Conservation (phyloP, 2,329 filamentous ascomycete species). For the Colletotrichum sp. region DNA sequence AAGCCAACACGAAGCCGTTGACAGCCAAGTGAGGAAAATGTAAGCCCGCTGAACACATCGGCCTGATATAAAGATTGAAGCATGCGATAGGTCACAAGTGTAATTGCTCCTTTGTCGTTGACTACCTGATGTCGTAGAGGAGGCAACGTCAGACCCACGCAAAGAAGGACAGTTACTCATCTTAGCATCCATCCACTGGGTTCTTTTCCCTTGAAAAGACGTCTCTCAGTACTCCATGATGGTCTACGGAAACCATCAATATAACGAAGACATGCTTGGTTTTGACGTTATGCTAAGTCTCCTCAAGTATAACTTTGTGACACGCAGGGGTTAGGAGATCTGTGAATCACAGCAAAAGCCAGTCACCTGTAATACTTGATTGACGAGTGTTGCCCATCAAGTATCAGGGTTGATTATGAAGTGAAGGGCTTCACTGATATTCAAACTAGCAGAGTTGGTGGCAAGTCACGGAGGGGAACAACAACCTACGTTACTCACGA, state of each 20-base stretch:
- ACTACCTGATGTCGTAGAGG: neutral
- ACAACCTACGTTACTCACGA: neutral
- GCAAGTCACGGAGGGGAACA: neutral
- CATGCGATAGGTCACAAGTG: neutral
- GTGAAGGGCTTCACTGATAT: neutral
- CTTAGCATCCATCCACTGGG: too few relatives aligned
- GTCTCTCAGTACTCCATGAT: neutral
- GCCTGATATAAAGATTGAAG: fast-evolving
- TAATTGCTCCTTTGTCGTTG: neutral
- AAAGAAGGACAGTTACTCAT: neutral
- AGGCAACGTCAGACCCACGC: neutral
- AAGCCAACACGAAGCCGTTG: neutral
- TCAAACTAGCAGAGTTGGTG: neutral
- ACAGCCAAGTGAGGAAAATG: neutral
- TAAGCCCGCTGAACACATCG: fast-evolving
- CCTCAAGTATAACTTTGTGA: neutral
- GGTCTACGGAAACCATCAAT: neutral
- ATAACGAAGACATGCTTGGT: neutral
- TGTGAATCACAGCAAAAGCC: fast-evolving
- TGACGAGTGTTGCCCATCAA: fast-evolving
- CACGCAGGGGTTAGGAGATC: neutral
- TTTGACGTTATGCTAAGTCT: neutral
- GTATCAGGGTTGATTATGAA: neutral
- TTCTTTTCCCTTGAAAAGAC: neutral
- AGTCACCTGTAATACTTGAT: neutral